Evolutionary conservation across 2,329 filamentous ascomycete species (phyloP), one percentile per base, ranked within the genome.

Genomic region (Aotearoamyces nothofagi): DNA sequence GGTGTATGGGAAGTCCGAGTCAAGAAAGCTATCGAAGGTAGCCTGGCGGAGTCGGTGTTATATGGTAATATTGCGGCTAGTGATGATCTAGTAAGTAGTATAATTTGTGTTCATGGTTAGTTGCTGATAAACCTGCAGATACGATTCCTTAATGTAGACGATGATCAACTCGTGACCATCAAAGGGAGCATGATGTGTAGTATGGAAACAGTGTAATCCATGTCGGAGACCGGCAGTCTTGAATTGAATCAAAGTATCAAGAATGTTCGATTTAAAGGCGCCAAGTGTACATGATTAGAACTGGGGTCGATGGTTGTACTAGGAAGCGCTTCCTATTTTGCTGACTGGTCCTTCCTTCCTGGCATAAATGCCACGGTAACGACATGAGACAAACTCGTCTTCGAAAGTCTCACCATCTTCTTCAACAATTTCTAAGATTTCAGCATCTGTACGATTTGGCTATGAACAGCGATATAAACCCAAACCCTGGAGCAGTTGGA

Each of bases 1-100:
- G 86, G 87, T 0, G 87, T 96, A 0, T 98, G 87, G 87, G 81
- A 92, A 49, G 78, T 86, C 39, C 68, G 87, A 31, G 86, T 93
- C 1, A 76, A 71, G 52, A 80, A 78, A 50, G 78, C 78, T 11
- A 69, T 94, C 24, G 68, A 76, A 28, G 64, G 68, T 7, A 92
- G 83, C 45, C 56, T 83, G 27, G 80, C 81, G 1, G 87, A 96
- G 40, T 60, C 73, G 2, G 74, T 82, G 4, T 55, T 96, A 14
- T 96, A 75, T 54, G 82, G 83, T 5, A 64, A 63, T 33, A 58
- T 60, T 4, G 62, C 63, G 24, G 56, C 55, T 10, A 54, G 66
- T 7, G 78, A 84, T 49, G 82, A 92, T 39, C 62, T 82, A 53
- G 80, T 87, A 60, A 55, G 69, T 55, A 31, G 15, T n/a, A 17